Evolutionary conservation across 1,139 yeast genomes (phyloP).

Genomic region (Geotrichum reessii): DNA sequence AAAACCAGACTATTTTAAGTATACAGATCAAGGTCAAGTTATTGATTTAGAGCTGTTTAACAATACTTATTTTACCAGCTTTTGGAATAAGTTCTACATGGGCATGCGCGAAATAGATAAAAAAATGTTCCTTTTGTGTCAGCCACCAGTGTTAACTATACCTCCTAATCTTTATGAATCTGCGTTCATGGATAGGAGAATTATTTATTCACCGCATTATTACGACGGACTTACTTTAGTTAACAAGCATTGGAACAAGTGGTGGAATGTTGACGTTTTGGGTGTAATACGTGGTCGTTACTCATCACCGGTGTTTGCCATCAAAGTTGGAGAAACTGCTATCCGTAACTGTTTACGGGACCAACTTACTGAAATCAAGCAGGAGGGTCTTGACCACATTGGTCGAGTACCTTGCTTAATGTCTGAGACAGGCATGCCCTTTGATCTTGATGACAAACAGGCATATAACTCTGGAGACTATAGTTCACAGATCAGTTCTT

Average conservation of each 20-base stretch:
- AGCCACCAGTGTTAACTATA: conserved; percentile 72
- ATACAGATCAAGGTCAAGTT: conserved; percentile 32
- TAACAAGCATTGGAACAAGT: conserved; percentile 66
- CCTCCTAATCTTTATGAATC: conserved; percentile 64
- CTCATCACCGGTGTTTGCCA: conserved; percentile 60
- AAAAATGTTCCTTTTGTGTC: conserved; percentile 54
- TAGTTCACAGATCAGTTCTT: conserved; percentile 69
- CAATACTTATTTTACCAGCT: conserved; percentile 56
- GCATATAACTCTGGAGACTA: conserved; percentile 64
- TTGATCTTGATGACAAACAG: conserved; percentile 76
- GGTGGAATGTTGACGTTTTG: conserved; percentile 71
- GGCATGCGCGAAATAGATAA: conserved; percentile 35
- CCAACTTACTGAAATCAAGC: conserved; percentile 59
- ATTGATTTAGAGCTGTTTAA: conserved; percentile 51
- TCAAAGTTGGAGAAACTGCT: conserved; percentile 72
- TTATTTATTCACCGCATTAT: conserved; percentile 69
- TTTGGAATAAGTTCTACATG: conserved; percentile 46
- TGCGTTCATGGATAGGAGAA: conserved; percentile 16
- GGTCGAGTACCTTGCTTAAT: conserved; percentile 49
- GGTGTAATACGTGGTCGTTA: conserved; percentile 83
- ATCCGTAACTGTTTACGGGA: conserved; percentile 64
- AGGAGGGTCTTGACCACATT: conserved; percentile 46
- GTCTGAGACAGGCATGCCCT: conserved; percentile 94
- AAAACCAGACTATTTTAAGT: conserved; percentile 46
- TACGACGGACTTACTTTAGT: conserved; percentile 90